Base-by-base conservation (phyloP, 495 filamentous ascomycete species). In the Massariosphaeria phaeospora region DNA sequence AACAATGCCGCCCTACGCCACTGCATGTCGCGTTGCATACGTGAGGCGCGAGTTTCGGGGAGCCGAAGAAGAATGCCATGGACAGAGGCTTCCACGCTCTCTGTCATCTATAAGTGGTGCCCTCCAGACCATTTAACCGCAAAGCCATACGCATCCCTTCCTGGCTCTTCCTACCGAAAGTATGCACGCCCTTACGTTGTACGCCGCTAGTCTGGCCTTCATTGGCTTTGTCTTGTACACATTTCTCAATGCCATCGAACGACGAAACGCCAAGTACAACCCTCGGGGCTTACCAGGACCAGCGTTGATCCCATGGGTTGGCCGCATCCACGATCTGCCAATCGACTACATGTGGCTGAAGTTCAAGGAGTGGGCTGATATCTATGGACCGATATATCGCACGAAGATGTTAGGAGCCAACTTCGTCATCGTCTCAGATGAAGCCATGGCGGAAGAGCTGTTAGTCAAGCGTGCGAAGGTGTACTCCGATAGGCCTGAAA, bases 381-480 rank as follows among this genome's bases (percentile, higher is more conserved):
- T 58, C 39, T 74, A 72, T 59, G 73, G 72, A 17, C 69, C 68
- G 6, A 63, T 73, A 18, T 71, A 68, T 54, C 57, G 62, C 17
- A 55, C 66, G 7, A 64, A 66, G 35, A 63, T 73, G 31, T 45
- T 55, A 11, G 65, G 67, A 13, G 36, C 56, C 3, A 52, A 63
- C 15, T 61, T 67, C 44, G 41, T 70, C 47, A 57, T 71, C 40
- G 60, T 75, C 3, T 68, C 67, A 7, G 63, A 60, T 25, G 72
- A 73, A 58, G 42, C 67, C 9, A 64, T 72, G 11, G 72, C 72
- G 15, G 68, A 75, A 26, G 71, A 70, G 18, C 48, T 75, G 9
- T 62, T 75, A 0, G 48, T 66, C 17, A 68, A 69, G 54, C 58
- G 70, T 4, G 69, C 62, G 9, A 64, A 62, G 18, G 62, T 72